phyloP scores from a whole-genome alignment of 495 filamentous ascomycete species.

The Talaromyces wortmannii region DNA sequence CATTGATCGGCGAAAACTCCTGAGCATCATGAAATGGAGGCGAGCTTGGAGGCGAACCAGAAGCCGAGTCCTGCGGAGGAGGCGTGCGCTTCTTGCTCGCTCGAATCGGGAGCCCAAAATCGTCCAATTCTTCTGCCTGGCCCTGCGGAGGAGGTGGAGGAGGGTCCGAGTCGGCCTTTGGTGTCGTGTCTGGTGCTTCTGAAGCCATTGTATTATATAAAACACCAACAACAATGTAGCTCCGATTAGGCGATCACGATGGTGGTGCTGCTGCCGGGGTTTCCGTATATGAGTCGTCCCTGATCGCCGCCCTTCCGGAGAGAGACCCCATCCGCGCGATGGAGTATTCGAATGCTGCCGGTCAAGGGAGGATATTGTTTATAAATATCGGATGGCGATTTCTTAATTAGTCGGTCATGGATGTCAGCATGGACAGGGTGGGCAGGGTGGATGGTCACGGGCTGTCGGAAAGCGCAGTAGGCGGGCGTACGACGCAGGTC shows the following conservation, averaged over 20 bases:
- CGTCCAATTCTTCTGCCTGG: slow-evolving; percentile 21
- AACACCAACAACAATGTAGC: background rate
- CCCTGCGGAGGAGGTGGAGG: background rate
- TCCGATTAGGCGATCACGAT: too few species aligned
- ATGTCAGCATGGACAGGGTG: too few species aligned
- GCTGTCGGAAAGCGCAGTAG: too few species aligned
- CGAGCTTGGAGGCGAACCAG: slow-evolving; percentile 9
- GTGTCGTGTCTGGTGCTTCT: background rate
- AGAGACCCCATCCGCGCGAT: background rate
- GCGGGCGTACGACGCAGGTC: too few species aligned
- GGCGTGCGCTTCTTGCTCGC: slow-evolving; percentile 12
- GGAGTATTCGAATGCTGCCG: background rate
- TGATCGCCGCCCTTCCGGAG: background rate
- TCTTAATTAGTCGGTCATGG: too few species aligned
- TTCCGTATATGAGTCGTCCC: background rate
- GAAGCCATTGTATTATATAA: background rate
- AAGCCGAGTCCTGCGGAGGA: background rate
- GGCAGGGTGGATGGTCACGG: too few species aligned
- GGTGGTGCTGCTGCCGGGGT: too few species aligned
- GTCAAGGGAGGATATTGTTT: too few species aligned
- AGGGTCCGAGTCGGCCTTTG: background rate
- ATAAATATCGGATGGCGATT: too few species aligned
- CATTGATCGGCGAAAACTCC: slow-evolving; percentile 4
- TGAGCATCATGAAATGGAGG: slow-evolving; percentile 16
- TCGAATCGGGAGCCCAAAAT: slow-evolving; percentile 41